Conservation (phyloP, 75 land plant species). For the Cryptomeria japonica region DNA sequence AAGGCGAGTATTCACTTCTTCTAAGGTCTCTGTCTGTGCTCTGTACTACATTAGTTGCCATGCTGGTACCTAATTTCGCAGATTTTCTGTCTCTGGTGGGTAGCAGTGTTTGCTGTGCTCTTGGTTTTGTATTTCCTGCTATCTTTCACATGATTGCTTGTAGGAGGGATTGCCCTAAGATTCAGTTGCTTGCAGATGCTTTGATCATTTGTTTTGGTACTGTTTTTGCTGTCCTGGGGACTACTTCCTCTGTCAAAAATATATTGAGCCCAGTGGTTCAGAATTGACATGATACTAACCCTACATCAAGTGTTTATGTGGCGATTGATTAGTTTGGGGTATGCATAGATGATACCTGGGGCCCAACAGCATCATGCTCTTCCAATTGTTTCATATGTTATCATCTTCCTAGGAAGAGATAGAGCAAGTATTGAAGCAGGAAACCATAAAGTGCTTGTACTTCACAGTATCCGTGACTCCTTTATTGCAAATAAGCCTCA, state of each 20-base stretch:
- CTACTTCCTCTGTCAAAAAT: constrained; percentile 46
- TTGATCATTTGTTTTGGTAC: constrained; percentile 52
- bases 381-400: not conserved
- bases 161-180: constrained; percentile 43
- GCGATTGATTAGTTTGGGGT: not conserved
- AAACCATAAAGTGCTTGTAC: not conserved
- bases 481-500: not conserved
- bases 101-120: constrained; percentile 75
- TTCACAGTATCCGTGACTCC: not conserved
- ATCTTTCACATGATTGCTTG: constrained; percentile 63
- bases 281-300: not conserved
- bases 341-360: not conserved
- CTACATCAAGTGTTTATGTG: not conserved
- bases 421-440: not conserved
- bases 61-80: constrained; percentile 84
- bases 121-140: constrained; percentile 87
- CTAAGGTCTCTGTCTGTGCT: constrained; percentile 61
- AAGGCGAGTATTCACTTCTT: constrained; percentile 46
- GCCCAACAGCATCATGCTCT: not conserved
- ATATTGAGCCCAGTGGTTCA: constrained; percentile 25
- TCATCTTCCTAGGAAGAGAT: not conserved
- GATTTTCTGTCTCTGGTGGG: constrained; percentile 87
- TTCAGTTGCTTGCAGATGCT: constrained; percentile 25
- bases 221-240: constrained; percentile 61
- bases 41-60: constrained; percentile 58